phyloP scores from a whole-genome alignment of 148 eudicot genomes.

The Euryodendron excelsum region DNA sequence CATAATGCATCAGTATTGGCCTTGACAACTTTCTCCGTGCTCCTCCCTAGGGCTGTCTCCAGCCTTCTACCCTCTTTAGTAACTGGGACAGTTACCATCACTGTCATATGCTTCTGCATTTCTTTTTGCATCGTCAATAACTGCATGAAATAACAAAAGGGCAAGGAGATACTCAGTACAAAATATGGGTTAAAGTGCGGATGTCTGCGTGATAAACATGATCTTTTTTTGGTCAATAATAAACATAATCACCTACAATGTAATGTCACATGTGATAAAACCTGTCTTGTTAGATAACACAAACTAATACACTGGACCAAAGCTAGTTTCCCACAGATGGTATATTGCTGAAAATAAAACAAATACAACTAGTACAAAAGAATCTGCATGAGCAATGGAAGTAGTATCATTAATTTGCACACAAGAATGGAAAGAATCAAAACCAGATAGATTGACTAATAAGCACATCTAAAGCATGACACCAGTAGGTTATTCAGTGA shows the following conservation, averaged over 20 bases:
- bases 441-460: background rate
- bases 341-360: background rate
- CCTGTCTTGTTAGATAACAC: background rate
- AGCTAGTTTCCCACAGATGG: background rate
- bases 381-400: background rate
- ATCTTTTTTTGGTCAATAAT: background rate
- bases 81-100: conserved; percentile 48
- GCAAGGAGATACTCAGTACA: background rate
- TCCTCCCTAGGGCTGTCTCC: conserved; percentile 65
- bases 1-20: conserved; percentile 82
- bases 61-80: conserved; percentile 84
- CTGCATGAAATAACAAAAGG: conserved; percentile 36
- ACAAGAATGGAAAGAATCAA: background rate
- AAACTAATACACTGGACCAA: background rate
- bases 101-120: conserved; percentile 65
- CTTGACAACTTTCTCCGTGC: conserved; percentile 70
- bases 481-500: background rate
- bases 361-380: background rate
- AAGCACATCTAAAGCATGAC: background rate
- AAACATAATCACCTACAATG: background rate
- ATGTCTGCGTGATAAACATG: background rate
- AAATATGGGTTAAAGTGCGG: background rate
- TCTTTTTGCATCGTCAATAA: conserved; percentile 63
- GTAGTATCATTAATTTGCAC: background rate
- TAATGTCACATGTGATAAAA: background rate